Evolutionary conservation across 177 flowering plant genomes (phyloP).

Genomic region (Vitis hybrid): DNA sequence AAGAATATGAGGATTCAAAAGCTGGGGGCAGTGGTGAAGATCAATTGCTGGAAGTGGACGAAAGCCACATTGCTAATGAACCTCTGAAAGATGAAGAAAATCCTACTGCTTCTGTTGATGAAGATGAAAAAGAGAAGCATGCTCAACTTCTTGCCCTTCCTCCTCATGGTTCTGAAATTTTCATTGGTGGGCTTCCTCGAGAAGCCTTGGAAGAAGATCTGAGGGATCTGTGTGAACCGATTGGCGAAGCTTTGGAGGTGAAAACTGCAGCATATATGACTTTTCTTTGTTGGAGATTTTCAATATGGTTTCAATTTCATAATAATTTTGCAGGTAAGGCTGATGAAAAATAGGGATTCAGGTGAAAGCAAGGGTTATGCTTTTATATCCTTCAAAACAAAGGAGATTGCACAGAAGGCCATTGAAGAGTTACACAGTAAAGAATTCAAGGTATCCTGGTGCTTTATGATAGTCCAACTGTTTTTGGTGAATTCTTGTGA

Average conservation of each 20-base stretch:
- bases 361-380: conserved; percentile 93
- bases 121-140: conserved; percentile 56
- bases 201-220: conserved; percentile 76
- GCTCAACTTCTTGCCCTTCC: conserved; percentile 88
- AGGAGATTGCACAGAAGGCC: conserved; percentile 79
- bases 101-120: conserved; percentile 29
- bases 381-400: conserved; percentile 75
- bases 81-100: conserved; percentile 46
- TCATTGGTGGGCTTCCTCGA: conserved; percentile 89
- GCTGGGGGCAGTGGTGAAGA: conserved; percentile 31
- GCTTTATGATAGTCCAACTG: neutral
- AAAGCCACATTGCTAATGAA: conserved; percentile 23
- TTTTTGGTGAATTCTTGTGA: neutral
- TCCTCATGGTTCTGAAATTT: conserved; percentile 94
- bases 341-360: conserved; percentile 79
- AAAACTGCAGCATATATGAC: neutral
- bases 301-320: neutral
- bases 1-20: conserved; percentile 37
- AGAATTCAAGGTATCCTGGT: conserved; percentile 71
- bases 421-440: conserved; percentile 75
- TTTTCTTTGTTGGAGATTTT: neutral
- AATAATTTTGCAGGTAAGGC: conserved; percentile 53
- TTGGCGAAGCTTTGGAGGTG: conserved; percentile 89
- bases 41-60: conserved; percentile 39
- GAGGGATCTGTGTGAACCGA: conserved; percentile 64